Percentiles rank a stretch among this genome's conserved stretches.
These are phyloP conservation scores for Amylostereum areolatum DNA, from an alignment of 1,284 basidiomycete genomes.

Conservation along the genomic window DNA sequence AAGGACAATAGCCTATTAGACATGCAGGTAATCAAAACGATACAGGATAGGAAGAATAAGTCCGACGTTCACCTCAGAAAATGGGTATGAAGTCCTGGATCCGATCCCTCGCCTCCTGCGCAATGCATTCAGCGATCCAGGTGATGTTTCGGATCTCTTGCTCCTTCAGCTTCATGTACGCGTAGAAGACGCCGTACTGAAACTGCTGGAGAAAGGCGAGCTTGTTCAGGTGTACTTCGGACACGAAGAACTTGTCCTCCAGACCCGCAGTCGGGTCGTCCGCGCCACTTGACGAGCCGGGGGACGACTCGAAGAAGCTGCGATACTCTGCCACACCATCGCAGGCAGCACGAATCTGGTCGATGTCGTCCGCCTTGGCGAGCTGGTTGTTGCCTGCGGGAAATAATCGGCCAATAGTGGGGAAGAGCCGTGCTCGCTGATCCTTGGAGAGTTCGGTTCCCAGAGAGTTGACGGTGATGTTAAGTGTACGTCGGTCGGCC, in stretches of 20 bases:
- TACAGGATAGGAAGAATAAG: no score
- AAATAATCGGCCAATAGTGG: slow-evolving; percentile 88
- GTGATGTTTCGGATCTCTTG: slow-evolving; percentile 97
- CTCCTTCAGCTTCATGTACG: slow-evolving; percentile 96
- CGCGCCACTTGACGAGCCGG: slow-evolving; percentile 22
- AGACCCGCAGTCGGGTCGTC: slow-evolving; percentile 58
- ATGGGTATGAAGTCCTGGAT: slow-evolving; percentile 92
- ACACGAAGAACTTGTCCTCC: slow-evolving; percentile 94
- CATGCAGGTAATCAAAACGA: no score
- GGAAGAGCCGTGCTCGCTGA: slow-evolving; percentile 93
- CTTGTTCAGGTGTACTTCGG: slow-evolving; percentile 93
- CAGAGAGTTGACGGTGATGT: slow-evolving; percentile 99
- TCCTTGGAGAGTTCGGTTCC: slow-evolving; percentile 94
- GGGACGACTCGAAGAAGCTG: slow-evolving; percentile 71
- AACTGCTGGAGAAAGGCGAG: slow-evolving; percentile 93
- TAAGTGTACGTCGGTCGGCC: slow-evolving; percentile 94
- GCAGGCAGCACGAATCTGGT: slow-evolving; percentile 86
- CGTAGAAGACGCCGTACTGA: slow-evolving; percentile 90
- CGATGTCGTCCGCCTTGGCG: slow-evolving; percentile 92
- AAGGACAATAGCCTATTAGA: no score
- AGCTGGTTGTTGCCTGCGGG: slow-evolving; percentile 95
- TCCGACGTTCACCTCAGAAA: no score
- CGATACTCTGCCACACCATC: slow-evolving; percentile 90
- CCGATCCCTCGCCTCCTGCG: slow-evolving; percentile 89
- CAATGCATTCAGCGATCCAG: slow-evolving; percentile 97